Base-by-base conservation (phyloP, 805 yeast genomes). In the Spathaspora sp. region DNA sequence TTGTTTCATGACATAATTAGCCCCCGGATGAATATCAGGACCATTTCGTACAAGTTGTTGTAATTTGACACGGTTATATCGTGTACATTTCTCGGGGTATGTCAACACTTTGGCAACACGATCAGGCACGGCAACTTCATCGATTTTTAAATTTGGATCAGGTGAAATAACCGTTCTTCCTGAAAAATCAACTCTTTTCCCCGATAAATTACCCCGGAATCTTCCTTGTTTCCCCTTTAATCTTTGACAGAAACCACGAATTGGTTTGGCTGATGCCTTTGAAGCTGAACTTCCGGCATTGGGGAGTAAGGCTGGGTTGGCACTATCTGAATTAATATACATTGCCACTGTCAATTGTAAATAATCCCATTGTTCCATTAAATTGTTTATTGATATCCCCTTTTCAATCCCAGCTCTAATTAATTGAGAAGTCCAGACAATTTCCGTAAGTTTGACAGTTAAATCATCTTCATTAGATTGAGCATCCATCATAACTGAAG, bases 341-440 rank as follows among this genome's bases (percentile, higher is more conserved):
- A 94, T 89, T 18, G 99, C 99, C 46, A 94, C 92, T 1, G 97
- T 88, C 49, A 94, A 77, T 70, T 94, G 99, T 57, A 94, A 72
- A 65, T 89, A 94, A 64, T 94, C 99, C 99, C 99, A 94, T 64
- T 94, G 99, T 64, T 93, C 98, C 97, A 94, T 92, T 70, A 94
- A 77, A 61, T 89, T 89, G 57, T 90, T 89, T 62, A 96, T 85
- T 14, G 97, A 83, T 55, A 93, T 89, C 53, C 99, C 99, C 65
- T 91, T 93, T 56, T 92, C 96, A 49, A 94, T 82, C 54, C 97
- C 99, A 0, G 97, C 96, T 58, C 90, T 81, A 60, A 94, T 94
- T 72, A 92, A 78, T 4, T 96, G 86, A n/a, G 94, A 86, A 1
- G 97, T 90, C 96, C 96, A 93, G 26, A 92, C 98, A 55, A 94